These are phyloP conservation scores for Phylloporus sp. DNA, from an alignment of 768 basidiomycete genomes.

Conservation along the genomic window DNA sequence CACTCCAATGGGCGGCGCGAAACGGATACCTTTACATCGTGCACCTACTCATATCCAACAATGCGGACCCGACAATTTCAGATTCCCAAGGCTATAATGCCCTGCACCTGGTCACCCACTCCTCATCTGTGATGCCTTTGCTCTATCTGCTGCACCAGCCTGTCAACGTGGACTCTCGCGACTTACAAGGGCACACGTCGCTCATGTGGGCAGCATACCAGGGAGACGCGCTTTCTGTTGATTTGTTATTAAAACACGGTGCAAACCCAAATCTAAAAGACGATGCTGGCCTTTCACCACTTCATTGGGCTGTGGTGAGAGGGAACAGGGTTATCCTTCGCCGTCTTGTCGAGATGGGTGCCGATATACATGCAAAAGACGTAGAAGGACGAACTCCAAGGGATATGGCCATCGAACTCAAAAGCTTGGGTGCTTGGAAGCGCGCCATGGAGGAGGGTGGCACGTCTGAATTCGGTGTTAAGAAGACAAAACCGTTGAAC, in stretches of 20 bases:
- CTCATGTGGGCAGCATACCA: slow-evolving; percentile 99
- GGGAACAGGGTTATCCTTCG: slow-evolving; percentile 89
- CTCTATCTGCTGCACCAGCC: slow-evolving; percentile 92
- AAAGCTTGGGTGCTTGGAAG: slow-evolving; percentile 87
- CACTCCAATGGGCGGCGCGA: slow-evolving; percentile 97
- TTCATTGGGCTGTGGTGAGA: slow-evolving; percentile 97
- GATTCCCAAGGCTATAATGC: slow-evolving; percentile 97
- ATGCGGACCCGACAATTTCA: slow-evolving; percentile 86
- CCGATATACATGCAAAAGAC: slow-evolving; percentile 77
- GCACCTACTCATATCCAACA: slow-evolving; percentile 83
- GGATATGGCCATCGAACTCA: slow-evolving; percentile 94
- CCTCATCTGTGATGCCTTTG: slow-evolving; percentile 90
- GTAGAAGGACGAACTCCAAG: slow-evolving; percentile 80
- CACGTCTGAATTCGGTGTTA: slow-evolving; percentile 69
- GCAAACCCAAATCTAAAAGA: slow-evolving; percentile 77
- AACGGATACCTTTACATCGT: slow-evolving; percentile 96
- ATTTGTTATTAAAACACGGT: slow-evolving; percentile 82
- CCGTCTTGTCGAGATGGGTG: slow-evolving; percentile 80
- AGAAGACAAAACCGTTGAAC: slow-evolving; percentile 62
- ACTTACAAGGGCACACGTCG: slow-evolving; percentile 89
- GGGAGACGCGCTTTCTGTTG: slow-evolving; percentile 93
- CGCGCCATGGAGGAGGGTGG: slow-evolving; percentile 87
- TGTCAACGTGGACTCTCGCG: slow-evolving; percentile 84
- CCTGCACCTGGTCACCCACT: slow-evolving; percentile 93
- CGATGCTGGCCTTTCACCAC: slow-evolving; percentile 76